phyloP scores from a whole-genome alignment of 192 early-diverging fungal species.

The Backusella morwellensis region DNA sequence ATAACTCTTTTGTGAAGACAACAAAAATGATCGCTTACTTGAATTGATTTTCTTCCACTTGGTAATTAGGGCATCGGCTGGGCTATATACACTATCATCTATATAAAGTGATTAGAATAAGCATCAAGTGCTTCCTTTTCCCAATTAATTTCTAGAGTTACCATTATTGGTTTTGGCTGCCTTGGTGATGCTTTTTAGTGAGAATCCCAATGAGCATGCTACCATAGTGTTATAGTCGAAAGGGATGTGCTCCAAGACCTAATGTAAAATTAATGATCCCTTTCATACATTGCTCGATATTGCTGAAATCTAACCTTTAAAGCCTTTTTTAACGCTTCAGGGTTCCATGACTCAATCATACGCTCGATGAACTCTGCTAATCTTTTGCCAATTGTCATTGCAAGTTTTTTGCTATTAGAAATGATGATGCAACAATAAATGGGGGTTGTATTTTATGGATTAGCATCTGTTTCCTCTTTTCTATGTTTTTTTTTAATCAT shows the following conservation, averaged over 20 bases:
- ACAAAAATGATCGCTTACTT: not conserved
- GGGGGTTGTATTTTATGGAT: not conserved
- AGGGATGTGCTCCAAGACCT: not conserved
- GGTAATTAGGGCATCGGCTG: not conserved
- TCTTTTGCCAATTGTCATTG: not conserved
- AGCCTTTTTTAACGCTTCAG: not conserved
- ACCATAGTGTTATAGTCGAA: not conserved
- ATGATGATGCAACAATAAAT: not conserved
- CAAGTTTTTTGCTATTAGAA: not conserved
- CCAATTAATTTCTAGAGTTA: not conserved
- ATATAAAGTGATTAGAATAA: not conserved
- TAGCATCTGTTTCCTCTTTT: not conserved
- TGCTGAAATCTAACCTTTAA: not conserved
- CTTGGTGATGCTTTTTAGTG: not conserved
- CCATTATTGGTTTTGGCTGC: not conserved
- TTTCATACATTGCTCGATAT: not conserved
- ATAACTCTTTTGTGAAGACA: not conserved
- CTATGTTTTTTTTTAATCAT: not conserved
- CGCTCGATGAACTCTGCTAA: not conserved
- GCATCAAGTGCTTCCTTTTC: not conserved
- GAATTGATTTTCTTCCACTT: not conserved
- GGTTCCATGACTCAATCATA: not conserved
- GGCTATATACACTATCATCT: not conserved
- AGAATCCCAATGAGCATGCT: not conserved
- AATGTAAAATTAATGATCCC: not conserved